Evolutionary conservation across 73 alveolate species (phyloP).

Genomic region (Uronychia setigera): DNA sequence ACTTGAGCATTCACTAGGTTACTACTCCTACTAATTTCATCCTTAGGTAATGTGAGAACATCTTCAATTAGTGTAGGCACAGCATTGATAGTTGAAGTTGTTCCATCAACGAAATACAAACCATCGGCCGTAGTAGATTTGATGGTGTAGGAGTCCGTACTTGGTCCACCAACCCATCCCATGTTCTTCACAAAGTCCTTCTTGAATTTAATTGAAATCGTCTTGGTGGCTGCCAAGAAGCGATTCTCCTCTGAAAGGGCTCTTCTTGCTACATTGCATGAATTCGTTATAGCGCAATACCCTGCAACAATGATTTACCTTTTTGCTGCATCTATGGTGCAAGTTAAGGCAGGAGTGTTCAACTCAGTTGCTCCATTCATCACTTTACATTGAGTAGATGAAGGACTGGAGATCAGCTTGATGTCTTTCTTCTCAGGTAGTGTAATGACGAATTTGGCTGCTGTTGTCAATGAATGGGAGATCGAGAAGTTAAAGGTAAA

Average conservation of each 20-base stretch:
- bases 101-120: constrained; percentile 53
- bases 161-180: constrained; percentile 54
- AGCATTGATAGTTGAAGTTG: constrained; percentile 18
- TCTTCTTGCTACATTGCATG: constrained; percentile 37
- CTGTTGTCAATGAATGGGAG: constrained; percentile 6
- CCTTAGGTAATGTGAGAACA: constrained; percentile 36
- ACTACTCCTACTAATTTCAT: constrained; percentile 52
- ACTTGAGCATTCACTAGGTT: constrained; percentile 41
- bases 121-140: constrained; percentile 57
- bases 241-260: neutral
- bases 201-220: constrained; percentile 26
- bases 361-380: constrained; percentile 10
- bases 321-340: constrained; percentile 23
- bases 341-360: constrained; percentile 1
- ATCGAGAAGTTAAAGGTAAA: constrained; percentile 9
- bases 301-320: constrained; percentile 35
- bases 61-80: constrained; percentile 50
- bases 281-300: constrained; percentile 37
- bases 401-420: neutral
- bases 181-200: constrained; percentile 51
- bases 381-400: neutral
- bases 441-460: constrained; percentile 4
- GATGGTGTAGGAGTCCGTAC: constrained; percentile 42
- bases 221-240: neutral
- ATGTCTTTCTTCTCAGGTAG: constrained; percentile 31